Evolutionary conservation across 176 grass and related monocot genomes (phyloP).

Genomic region (Oryza coarctata): DNA sequence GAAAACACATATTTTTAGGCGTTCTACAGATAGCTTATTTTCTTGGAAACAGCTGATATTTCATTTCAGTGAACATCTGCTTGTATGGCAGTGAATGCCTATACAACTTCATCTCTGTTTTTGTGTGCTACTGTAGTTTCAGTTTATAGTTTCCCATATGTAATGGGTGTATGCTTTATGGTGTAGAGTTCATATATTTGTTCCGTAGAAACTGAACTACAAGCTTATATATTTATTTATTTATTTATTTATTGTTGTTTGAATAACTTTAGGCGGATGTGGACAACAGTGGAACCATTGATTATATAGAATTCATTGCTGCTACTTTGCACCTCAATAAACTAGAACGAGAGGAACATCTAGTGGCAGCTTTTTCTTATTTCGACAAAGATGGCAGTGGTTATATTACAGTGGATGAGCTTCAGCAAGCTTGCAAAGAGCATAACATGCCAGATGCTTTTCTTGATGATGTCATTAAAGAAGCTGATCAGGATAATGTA

Average conservation of each 20-base stretch:
- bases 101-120: neutral
- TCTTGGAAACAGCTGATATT: slow-evolving; percentile 12
- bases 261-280: slow-evolving; percentile 53
- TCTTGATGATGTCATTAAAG: slow-evolving; percentile 62
- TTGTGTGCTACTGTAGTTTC: neutral
- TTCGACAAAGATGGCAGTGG: slow-evolving; percentile 70
- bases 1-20: neutral
- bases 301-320: slow-evolving; percentile 72
- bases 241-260: slow-evolving; percentile 35
- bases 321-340: slow-evolving; percentile 70
- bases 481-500: slow-evolving; percentile 66
- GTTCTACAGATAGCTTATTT: neutral
- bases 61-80: slow-evolving; percentile 8
- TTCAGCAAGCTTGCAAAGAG: slow-evolving; percentile 69
- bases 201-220: neutral
- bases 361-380: slow-evolving; percentile 65
- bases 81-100: neutral
- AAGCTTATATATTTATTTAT: slow-evolving; percentile 18
- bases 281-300: slow-evolving; percentile 64
- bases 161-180: neutral
- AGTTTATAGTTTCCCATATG: neutral
- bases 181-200: slow-evolving; percentile 8
- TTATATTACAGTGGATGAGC: slow-evolving; percentile 70
- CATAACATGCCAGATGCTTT: slow-evolving; percentile 70
- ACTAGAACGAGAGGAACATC: slow-evolving; percentile 62